phyloP scores from a whole-genome alignment of 164 flowering plant species.

The Tetracentron sinense region DNA sequence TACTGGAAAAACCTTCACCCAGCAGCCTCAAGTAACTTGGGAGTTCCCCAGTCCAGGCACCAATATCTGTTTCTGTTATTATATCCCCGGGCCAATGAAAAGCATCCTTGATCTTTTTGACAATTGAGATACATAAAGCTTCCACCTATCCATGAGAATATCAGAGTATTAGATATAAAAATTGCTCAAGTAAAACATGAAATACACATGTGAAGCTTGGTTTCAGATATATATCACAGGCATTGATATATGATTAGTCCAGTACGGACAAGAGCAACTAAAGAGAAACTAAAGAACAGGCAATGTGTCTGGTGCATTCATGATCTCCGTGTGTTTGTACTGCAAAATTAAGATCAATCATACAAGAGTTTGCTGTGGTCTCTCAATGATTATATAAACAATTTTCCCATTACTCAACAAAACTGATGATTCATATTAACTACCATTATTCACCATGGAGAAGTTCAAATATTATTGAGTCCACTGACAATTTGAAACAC shows the following conservation, averaged over 20 bases:
- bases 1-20: conserved; percentile 11
- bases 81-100: conserved; percentile 68
- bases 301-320: neutral
- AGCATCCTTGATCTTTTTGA: conserved; percentile 55
- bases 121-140: conserved; percentile 41
- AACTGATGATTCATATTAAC: too few species aligned
- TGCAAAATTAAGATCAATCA: neutral
- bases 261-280: neutral
- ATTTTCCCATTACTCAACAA: too few species aligned
- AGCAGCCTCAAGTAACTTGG: conserved; percentile 47
- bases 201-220: neutral
- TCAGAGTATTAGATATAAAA: conserved; percentile 4
- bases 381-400: too few species aligned
- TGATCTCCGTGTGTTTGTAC: neutral
- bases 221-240: neutral
- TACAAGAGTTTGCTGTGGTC: too few species aligned
- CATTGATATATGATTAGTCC: neutral
- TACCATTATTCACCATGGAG: too few species aligned
- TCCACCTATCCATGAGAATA: conserved; percentile 45
- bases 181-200: neutral
- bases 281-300: neutral
- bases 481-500: too few species aligned
- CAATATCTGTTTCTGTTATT: conserved; percentile 31
- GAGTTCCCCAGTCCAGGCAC: conserved; percentile 73
- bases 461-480: too few species aligned